Percentiles rank a stretch among this genome's conserved stretches.
These are phyloP conservation scores for Aspergillus saccharolyticus DNA, from an alignment of 495 filamentous ascomycete genomes.

Conservation along the genomic window DNA sequence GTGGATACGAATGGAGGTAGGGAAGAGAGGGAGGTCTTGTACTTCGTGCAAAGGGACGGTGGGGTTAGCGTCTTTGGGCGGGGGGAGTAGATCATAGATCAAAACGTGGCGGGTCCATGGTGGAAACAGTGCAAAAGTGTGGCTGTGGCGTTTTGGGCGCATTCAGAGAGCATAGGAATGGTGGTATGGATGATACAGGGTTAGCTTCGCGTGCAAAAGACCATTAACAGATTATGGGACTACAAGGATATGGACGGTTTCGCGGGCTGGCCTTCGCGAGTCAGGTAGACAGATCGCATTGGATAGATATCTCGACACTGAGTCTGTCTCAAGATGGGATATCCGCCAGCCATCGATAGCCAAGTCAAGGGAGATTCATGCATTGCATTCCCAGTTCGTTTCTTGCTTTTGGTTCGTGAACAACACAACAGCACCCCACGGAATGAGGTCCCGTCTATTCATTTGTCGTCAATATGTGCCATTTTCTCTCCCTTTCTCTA, in stretches of 20 bases:
- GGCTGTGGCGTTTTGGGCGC: constrained; percentile 8
- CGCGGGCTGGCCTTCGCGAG: constrained; percentile 7
- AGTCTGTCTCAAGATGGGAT: constrained; percentile 41
- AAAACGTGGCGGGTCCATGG: too few relatives aligned
- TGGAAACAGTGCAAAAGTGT: neutral
- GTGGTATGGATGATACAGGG: neutral
- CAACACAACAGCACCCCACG: constrained; percentile 14
- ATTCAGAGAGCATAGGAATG: constrained; percentile 13
- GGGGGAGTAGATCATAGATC: constrained; percentile 42
- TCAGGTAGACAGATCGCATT: constrained; percentile 30
- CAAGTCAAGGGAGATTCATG: constrained; percentile 43
- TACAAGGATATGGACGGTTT: neutral
- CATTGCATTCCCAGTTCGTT: constrained; percentile 26
- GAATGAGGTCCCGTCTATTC: constrained; percentile 22
- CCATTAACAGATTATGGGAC: too few relatives aligned
- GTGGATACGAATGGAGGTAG: constrained; percentile 26
- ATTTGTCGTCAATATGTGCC: constrained; percentile 22
- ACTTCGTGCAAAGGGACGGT: constrained; percentile 73
- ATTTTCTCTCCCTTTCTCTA: constrained; percentile 17
- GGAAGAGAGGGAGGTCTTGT: constrained; percentile 71
- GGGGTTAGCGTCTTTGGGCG: constrained; percentile 74
- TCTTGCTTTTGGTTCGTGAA: constrained; percentile 27
- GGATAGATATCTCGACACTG: constrained; percentile 40
- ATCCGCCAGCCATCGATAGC: constrained; percentile 45
- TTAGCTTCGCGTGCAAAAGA: too few relatives aligned